A percentile compares a stretch with the other conserved stretches of the same genome.
phyloP scores from a whole-genome alignment of 805 yeast genomes.

The Sugiyamaella chiloensis region DNA sequence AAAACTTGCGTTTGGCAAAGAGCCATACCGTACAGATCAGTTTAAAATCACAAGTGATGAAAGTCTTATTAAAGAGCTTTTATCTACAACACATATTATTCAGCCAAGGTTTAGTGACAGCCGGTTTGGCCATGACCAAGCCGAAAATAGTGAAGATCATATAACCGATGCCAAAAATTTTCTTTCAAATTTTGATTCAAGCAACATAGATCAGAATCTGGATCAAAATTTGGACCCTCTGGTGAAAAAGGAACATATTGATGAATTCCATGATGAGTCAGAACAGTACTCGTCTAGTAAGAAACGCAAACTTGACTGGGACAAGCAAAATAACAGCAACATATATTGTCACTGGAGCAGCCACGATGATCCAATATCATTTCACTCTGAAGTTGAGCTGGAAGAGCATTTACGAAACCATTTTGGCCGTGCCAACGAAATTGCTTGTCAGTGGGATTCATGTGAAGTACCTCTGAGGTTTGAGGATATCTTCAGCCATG shows the following conservation, averaged over 20 bases:
- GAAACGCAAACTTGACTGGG: neutral
- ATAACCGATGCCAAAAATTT: neutral
- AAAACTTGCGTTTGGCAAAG: neutral
- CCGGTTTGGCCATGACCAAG: neutral
- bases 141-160: neutral
- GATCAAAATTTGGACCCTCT: too few species aligned
- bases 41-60: neutral
- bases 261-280: too few species aligned
- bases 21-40: neutral
- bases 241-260: too few species aligned
- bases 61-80: neutral
- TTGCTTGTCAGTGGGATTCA: conserved; percentile 40
- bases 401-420: conserved; percentile 27
- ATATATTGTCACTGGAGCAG: conserved; percentile 37
- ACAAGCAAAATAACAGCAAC: conserved; percentile 1
- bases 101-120: conserved; percentile 12
- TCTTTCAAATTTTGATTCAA: neutral
- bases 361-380: conserved; percentile 29
- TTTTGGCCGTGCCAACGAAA: conserved; percentile 13
- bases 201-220: neutral
- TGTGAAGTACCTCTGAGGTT: conserved; percentile 34
- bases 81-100: neutral
- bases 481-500: conserved; percentile 29
- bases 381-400: conserved; percentile 29
- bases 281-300: neutral